phyloP scores from a whole-genome alignment of 495 filamentous ascomycete genomes.

The Neurospora tetrasperma region DNA sequence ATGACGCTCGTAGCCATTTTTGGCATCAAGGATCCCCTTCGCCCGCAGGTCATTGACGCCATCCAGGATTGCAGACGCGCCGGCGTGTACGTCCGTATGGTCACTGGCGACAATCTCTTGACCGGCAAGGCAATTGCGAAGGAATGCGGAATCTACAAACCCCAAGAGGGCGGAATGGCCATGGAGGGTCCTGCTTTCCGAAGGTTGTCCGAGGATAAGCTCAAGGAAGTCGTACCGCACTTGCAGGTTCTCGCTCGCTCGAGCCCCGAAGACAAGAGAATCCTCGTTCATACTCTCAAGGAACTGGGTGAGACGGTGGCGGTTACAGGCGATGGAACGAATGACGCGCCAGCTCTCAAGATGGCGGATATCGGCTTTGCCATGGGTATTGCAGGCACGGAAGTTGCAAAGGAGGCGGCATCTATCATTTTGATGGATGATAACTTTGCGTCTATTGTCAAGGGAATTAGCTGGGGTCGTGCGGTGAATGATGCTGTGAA shows the following conservation, averaged over 20 bases:
- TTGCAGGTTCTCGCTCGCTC: conserved; percentile 80
- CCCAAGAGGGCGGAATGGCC: conserved; percentile 58
- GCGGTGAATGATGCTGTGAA: conserved; percentile 88
- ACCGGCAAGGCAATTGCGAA: conserved; percentile 74
- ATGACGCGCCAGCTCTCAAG: conserved; percentile 79
- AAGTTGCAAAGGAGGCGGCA: conserved; percentile 86
- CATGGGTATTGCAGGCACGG: conserved; percentile 85
- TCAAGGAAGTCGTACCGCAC: conserved; percentile 59
- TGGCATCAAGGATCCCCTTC: conserved; percentile 84
- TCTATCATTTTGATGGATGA: conserved; percentile 87
- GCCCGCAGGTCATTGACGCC: conserved; percentile 63
- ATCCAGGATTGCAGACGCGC: conserved; percentile 66
- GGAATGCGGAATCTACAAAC: conserved; percentile 76
- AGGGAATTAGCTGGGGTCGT: conserved; percentile 81
- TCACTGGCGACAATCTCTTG: conserved; percentile 76
- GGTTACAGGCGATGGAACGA: conserved; percentile 83
- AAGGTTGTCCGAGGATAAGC: conserved; percentile 55
- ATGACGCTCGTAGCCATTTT: conserved; percentile 76
- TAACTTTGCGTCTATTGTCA: conserved; percentile 80
- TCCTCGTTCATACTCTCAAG: conserved; percentile 65
- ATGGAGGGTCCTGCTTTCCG: conserved; percentile 86
- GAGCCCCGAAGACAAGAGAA: conserved; percentile 78
- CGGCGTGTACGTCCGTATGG: conserved; percentile 80
- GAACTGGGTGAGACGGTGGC: conserved; percentile 69
- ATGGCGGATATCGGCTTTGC: conserved; percentile 89